These are phyloP conservation scores for Fraxinus excelsior DNA, from an alignment of 257 asterid genomes.

Conservation along the genomic window DNA sequence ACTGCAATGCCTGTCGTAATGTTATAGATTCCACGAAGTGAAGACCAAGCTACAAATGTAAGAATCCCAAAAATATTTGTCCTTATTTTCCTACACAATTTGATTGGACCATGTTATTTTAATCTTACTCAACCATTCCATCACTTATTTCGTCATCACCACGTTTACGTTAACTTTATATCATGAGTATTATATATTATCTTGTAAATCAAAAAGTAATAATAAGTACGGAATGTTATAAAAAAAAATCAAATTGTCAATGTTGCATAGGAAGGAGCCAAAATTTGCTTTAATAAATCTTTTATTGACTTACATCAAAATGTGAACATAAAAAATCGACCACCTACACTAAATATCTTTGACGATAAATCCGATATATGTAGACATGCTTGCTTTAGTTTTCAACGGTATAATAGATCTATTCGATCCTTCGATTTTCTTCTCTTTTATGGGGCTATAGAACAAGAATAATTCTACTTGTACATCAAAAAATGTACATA, in stretches of 20 bases:
- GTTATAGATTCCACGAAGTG: constrained; percentile 43
- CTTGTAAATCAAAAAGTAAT: neutral
- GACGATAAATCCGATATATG: neutral
- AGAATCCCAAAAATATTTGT: neutral
- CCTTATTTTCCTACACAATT: constrained; percentile 33
- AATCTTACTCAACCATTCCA: constrained; percentile 76
- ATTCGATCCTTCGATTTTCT: neutral
- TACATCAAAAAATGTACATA: too few species aligned
- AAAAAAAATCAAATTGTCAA: too few species aligned
- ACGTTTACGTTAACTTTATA: constrained; percentile 42
- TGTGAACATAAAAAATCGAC: neutral
- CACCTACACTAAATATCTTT: neutral
- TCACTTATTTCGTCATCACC: constrained; percentile 70
- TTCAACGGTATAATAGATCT: too few species aligned
- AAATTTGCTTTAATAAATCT: too few species aligned
- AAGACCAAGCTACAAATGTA: constrained; percentile 48
- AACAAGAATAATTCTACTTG: too few species aligned
- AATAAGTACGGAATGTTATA: too few species aligned
- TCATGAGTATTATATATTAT: constrained; percentile 1
- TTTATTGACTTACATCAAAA: neutral
- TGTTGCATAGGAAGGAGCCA: too few species aligned
- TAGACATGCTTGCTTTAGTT: too few species aligned
- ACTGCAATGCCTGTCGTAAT: constrained; percentile 56
- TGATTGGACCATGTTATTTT: constrained; percentile 46
- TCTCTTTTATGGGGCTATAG: neutral